Evolutionary conservation across 2,329 filamentous ascomycete species (phyloP), one percentile per base, ranked within the genome.

Genomic region (Orbilia javanica): DNA sequence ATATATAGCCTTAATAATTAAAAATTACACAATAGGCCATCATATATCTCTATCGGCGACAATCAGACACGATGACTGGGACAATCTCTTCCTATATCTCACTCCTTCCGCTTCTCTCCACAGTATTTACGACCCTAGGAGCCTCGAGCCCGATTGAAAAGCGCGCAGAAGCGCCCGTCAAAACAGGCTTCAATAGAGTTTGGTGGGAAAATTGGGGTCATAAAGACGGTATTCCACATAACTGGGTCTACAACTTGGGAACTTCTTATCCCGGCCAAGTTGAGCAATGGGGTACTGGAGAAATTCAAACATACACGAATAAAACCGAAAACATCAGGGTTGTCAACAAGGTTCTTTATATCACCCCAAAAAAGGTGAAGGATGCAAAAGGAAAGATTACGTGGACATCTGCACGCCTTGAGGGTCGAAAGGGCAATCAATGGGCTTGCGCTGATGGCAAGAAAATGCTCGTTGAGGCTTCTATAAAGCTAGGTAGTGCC

Each of bases 321-420:
- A 82, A 82, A 39, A 25, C 79, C 11, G 72, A 81, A 48, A 88
- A 88, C 81, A 79, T 87, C 55, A 82, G 80, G 65, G 82, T 87
- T 76, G 68, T 80, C 6, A 78, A 82, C n/a, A 81, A 83, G 11
- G 83, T 83, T 5, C 84, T 87, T 5, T 81, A 80, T 36, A 87
- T 86, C 60, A 84, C 82, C 0, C 83, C 83, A 4, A 72, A 82
- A 63, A 82, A 82, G 25, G 36, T 50, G 10, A 76, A 74, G 25
- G 53, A 48, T 22, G 29, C 52, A 4, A 68, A 63, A 13, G 82
- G 80, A 60, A 77, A 80, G 11, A 80, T 79, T 4, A 62, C 57
- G 2, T 87, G 86, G 86, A 86, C 85, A 0, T 87, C 86, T 7
- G 83, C 83, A 0, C 84, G 86, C n/a, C 84, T 87, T 72, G 85